phyloP scores from a whole-genome alignment of 305 asterid genomes.

The Fraxinus baroniana region DNA sequence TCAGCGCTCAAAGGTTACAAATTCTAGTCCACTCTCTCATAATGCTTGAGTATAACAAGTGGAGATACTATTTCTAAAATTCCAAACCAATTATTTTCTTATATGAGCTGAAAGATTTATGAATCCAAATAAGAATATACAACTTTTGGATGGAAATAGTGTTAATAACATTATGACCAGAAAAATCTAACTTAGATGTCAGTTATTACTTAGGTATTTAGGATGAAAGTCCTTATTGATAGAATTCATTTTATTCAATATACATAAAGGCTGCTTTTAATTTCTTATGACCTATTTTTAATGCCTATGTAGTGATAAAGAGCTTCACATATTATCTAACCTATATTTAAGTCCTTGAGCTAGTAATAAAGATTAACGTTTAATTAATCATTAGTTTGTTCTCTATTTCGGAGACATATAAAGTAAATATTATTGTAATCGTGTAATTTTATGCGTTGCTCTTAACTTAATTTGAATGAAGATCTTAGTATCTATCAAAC shows the following conservation, averaged over 20 bases:
- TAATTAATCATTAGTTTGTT: background rate
- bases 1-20: conserved; percentile 87
- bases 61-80: conserved; percentile 2
- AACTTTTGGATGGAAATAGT: background rate
- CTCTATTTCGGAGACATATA: conserved; percentile 1
- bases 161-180: conserved; percentile 4
- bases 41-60: conserved; percentile 3
- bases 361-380: background rate
- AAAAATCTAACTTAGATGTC: conserved; percentile 8
- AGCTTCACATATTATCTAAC: background rate
- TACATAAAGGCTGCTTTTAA: background rate
- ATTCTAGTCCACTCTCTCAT: conserved; percentile 7
- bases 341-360: background rate
- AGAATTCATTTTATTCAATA: background rate
- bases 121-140: background rate
- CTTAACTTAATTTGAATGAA: background rate
- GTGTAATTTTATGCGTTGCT: background rate
- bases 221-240: background rate
- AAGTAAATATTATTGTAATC: background rate
- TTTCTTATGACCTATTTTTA: background rate
- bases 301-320: conserved; percentile 3
- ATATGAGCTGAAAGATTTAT: conserved; percentile 1
- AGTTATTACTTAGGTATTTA: background rate
- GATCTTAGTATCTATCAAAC: background rate
- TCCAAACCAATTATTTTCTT: conserved; percentile 6